These are phyloP conservation scores for Triadica sebifera DNA, from an alignment of 345 rosid genomes.

Conservation along the genomic window DNA sequence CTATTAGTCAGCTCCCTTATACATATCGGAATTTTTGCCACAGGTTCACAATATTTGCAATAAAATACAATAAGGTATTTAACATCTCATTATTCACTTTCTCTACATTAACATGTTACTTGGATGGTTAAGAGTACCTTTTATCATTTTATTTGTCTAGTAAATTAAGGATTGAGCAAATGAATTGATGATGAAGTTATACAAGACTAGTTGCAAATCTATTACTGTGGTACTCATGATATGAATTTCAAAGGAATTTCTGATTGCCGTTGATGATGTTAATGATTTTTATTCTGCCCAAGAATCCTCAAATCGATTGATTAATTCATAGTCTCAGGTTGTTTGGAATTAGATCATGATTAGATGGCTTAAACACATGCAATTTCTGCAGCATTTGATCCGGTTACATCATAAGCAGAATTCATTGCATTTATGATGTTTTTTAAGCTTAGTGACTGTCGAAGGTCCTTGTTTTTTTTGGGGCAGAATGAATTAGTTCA, in stretches of 20 bases:
- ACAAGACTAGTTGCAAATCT: background rate
- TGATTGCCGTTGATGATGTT: background rate
- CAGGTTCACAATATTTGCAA: background rate
- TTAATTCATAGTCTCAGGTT: background rate
- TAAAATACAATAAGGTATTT: background rate
- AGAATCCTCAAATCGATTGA: background rate
- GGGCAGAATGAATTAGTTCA: background rate
- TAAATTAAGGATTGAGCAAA: background rate
- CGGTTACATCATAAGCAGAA: slow-evolving; percentile 33
- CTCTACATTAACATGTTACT: background rate
- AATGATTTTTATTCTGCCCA: background rate
- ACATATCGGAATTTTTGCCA: background rate
- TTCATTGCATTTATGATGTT: background rate
- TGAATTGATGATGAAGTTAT: background rate
- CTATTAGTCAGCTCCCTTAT: background rate
- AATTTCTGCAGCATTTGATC: slow-evolving; percentile 72
- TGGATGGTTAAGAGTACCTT: background rate
- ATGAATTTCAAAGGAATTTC: slow-evolving; percentile 4
- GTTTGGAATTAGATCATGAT: slow-evolving; percentile 3
- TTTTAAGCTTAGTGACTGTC: background rate
- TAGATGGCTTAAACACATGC: slow-evolving; percentile 10
- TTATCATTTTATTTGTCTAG: background rate
- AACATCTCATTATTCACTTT: background rate
- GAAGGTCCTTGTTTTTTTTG: background rate
- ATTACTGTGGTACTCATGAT: background rate